A percentile compares a stretch with the other conserved stretches of the same genome.
Conservation (phyloP, 768 basidiomycete genomes). For the Auriscalpium vulgare region DNA sequence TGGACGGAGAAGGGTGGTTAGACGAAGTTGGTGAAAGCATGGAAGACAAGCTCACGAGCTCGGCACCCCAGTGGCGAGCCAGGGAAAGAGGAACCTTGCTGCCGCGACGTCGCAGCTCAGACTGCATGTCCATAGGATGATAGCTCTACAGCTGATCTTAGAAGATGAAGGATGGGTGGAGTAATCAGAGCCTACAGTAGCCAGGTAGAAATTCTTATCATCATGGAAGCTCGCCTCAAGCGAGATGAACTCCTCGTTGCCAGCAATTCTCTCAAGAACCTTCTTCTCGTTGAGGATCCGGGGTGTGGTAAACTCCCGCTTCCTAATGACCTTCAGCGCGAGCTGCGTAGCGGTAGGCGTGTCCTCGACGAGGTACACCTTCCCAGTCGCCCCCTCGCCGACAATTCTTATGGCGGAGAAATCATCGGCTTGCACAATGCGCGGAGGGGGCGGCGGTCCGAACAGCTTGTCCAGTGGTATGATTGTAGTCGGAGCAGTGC, state of each 20-base stretch:
- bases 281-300: conserved; percentile 9
- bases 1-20: neutral
- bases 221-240: conserved; percentile 15
- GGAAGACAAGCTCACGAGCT: neutral
- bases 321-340: conserved; percentile 12
- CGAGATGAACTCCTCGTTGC: conserved; percentile 7
- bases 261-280: conserved; percentile 4
- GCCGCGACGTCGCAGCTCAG: conserved; percentile 8
- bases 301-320: conserved; percentile 2
- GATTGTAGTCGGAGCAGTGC: no score
- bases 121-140: conserved; percentile 9
- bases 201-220: conserved; percentile 14
- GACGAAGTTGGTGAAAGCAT: neutral
- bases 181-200: conserved; percentile 3
- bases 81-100: conserved; percentile 5
- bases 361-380: conserved; percentile 11
- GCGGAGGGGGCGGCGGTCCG: neutral
- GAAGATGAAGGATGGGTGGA: no score
- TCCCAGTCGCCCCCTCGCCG: conserved; percentile 11
- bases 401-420: conserved; percentile 9
- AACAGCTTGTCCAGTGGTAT: no score
- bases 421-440: conserved; percentile 1
- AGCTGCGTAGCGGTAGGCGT: conserved; percentile 1
- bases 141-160: neutral
- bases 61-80: conserved; percentile 13